Evolutionary conservation across 75 land plant genomes (phyloP).

Genomic region (Cryptomeria japonica): DNA sequence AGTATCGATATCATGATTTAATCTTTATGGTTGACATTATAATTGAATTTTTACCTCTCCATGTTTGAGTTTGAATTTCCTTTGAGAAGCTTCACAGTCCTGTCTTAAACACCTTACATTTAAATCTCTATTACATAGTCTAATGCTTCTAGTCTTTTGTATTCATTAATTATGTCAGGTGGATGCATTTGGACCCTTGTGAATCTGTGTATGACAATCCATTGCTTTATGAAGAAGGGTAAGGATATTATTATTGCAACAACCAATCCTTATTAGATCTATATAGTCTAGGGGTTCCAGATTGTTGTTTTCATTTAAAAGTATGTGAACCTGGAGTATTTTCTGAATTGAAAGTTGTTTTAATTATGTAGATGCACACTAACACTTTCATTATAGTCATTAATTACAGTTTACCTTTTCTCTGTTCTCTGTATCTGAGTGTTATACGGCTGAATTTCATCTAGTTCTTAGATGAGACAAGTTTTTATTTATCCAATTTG

Average conservation of each 20-base stretch:
- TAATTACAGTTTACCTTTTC: background rate
- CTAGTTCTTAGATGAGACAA: background rate
- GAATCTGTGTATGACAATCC: constrained; percentile 87
- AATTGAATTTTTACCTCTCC: background rate
- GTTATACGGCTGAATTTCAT: background rate
- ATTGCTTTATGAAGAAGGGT: constrained; percentile 94
- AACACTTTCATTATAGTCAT: background rate
- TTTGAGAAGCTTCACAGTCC: background rate
- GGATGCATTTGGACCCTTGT: constrained; percentile 99
- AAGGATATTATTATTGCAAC: constrained; percentile 9
- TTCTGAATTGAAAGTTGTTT: background rate
- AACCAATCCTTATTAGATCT: background rate
- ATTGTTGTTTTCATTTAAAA: background rate
- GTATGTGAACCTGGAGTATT: background rate
- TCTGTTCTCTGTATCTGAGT: background rate
- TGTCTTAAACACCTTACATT: background rate
- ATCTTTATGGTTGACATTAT: background rate
- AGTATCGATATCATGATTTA: background rate
- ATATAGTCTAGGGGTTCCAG: background rate
- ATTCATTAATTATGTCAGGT: constrained; percentile 39
- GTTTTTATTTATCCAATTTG: background rate
- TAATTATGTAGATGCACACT: background rate
- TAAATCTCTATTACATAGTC: background rate
- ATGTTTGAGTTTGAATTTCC: background rate
- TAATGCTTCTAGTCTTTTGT: background rate